Conservation (phyloP, 495 filamentous ascomycete species). For the Penicillium pulvis region DNA sequence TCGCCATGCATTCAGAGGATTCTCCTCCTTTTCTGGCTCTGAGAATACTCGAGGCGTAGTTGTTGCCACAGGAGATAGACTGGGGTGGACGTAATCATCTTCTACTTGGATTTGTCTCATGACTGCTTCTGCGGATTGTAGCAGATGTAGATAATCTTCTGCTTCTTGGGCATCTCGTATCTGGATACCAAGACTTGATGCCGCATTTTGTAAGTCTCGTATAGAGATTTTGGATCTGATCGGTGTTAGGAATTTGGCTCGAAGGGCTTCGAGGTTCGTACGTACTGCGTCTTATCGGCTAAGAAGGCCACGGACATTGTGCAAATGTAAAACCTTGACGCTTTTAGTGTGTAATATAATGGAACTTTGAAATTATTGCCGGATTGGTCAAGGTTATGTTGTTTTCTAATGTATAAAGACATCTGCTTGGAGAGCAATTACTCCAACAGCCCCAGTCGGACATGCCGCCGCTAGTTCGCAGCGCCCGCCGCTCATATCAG, state of each 20-base stretch:
- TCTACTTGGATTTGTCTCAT: constrained; percentile 20
- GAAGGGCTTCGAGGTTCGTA: neutral
- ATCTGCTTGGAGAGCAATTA: neutral
- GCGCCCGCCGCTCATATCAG: neutral
- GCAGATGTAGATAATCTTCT: constrained; percentile 28
- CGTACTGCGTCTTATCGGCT: constrained; percentile 20
- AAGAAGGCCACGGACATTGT: constrained; percentile 23
- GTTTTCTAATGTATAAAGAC: no score
- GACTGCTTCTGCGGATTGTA: constrained; percentile 30
- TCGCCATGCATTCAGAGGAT: constrained; percentile 44
- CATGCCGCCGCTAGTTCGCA: constrained; percentile 2
- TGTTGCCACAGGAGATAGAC: constrained; percentile 18
- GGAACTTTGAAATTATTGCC: no score
- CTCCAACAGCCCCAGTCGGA: neutral
- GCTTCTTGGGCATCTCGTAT: constrained; percentile 22
- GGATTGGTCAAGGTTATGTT: no score
- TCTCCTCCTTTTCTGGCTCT: constrained; percentile 27
- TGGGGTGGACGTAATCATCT: constrained; percentile 34
- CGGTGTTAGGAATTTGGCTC: neutral
- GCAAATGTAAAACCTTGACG: neutral
- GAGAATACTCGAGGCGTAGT: constrained; percentile 21
- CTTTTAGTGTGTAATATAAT: no score
- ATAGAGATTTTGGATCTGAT: constrained; percentile 20
- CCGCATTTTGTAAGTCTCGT: constrained; percentile 16
- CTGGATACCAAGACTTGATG: constrained; percentile 18